Evolutionary conservation across 441 rosid species (phyloP).

Genomic region (Gossypium schwendimanii): DNA sequence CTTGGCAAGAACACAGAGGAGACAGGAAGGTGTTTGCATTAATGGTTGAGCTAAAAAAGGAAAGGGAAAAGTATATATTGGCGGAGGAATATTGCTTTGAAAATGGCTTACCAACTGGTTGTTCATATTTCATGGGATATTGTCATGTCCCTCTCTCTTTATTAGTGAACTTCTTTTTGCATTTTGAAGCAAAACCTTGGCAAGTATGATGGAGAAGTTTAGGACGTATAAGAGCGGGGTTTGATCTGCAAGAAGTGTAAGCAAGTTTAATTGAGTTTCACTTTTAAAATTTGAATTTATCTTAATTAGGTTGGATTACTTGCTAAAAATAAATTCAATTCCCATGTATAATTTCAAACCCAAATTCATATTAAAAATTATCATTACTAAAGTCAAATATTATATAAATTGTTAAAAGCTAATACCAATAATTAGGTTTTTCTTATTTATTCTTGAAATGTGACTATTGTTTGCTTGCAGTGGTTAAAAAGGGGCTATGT

Average conservation of each 20-base stretch:
- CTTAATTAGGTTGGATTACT: not conserved
- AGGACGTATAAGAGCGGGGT: too few species aligned
- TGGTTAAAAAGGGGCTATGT: not conserved
- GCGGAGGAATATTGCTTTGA: slow-evolving; percentile 10
- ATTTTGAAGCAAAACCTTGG: slow-evolving; percentile 37
- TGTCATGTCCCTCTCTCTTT: slow-evolving; percentile 6
- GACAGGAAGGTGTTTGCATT: not conserved
- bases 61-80: slow-evolving; percentile 8
- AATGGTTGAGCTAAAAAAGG: not conserved
- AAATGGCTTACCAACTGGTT: slow-evolving; percentile 45
- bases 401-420: not conserved
- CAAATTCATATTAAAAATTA: not conserved
- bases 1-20: slow-evolving; percentile 14
- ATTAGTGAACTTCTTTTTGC: slow-evolving; percentile 17
- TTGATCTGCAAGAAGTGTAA: too few species aligned
- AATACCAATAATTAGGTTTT: not conserved
- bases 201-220: slow-evolving; percentile 25
- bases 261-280: not conserved
- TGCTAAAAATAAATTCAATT: not conserved
- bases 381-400: not conserved
- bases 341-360: not conserved
- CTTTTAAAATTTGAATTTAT: not conserved
- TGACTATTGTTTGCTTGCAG: not conserved
- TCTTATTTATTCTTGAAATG: not conserved
- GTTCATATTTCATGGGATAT: slow-evolving; percentile 23